Conservation (phyloP, 176 grass and related monocot species). For the Themeda triandra region DNA sequence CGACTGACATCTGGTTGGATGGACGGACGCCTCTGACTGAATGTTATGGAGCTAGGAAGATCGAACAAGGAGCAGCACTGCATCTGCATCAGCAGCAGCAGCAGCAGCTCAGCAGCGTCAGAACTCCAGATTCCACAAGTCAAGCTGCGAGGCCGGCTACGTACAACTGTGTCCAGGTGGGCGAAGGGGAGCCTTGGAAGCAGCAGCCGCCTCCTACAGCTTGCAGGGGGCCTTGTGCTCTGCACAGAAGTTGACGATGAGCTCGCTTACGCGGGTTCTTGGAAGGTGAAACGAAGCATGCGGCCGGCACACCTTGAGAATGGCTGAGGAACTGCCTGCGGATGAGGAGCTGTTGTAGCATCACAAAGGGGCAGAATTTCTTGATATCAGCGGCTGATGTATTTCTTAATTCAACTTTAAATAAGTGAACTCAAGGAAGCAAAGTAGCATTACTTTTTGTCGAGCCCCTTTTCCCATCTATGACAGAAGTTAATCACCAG, state of each 20-base stretch:
- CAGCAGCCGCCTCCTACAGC: not conserved
- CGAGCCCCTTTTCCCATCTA: not conserved
- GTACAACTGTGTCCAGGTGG: conserved; percentile 32
- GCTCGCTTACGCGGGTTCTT: conserved; percentile 28
- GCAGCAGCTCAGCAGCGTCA: not conserved
- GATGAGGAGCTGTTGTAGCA: conserved; percentile 9
- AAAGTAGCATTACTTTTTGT: not conserved
- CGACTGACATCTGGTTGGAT: conserved; percentile 30
- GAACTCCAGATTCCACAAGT: not conserved
- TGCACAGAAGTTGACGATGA: conserved; percentile 31
- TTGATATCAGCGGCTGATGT: not conserved
- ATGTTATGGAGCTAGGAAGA: not conserved
- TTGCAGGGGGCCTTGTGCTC: conserved; percentile 27
- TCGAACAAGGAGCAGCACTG: not conserved
- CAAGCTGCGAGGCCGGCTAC: not conserved
- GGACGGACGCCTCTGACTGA: not conserved
- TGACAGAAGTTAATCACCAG: too few species aligned
- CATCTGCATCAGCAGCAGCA: not conserved
- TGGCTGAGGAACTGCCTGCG: not conserved
- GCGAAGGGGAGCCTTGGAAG: conserved; percentile 4
- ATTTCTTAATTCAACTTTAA: not conserved
- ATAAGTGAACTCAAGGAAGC: conserved; percentile 1
- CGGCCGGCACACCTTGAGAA: not conserved
- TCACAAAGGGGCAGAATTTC: not conserved
- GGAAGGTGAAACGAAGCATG: conserved; percentile 37